Evolutionary conservation across 306 rosid species (phyloP), one percentile per base, ranked within the genome.

Genomic region (Quillaja saponaria): DNA sequence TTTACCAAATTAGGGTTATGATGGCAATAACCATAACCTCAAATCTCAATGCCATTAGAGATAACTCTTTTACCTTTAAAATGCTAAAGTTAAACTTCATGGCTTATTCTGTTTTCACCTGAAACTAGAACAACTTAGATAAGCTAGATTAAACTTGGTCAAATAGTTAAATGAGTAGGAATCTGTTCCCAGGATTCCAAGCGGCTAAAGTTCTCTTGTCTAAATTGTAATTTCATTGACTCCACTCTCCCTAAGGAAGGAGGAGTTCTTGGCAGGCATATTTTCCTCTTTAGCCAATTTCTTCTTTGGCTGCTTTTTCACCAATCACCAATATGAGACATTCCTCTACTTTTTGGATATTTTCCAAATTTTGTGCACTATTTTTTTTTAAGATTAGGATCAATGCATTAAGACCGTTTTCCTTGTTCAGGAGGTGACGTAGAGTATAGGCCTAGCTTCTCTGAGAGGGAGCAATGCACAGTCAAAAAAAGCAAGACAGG

Each of bases 401-500:
- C 66, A 59, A 75, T 66, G 65, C 55, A 39, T 62, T 73, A 14
- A 61, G 53, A 10, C 34, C 42, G 39, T 31, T 75, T 78, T 76
- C 64, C 37, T 72, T 69, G 61, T 81, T 47, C 88, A 94, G 97
- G 95, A 72, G 78, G 78, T 55, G 91, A 85, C 16, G 83, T 79
- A 59, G 97, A 87, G 52, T 87, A 67, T 63, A 81, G 99, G 78
- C 81, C 68, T 61, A 94, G 96, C 82, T 90, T 90, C 81, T 87
- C 97, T 69, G 99, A 94, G 80, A 90, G 96, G 77, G 99, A 94
- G 61, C 91, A 91, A 13, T 76, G 86, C 79, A 85, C 96, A 52
- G 83, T 84, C 73, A 90, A 90, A 63, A 94, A 94, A 82, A 90
- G 99, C 88, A 90, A 90, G 79, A 90, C 95, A 80, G 98, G 98